These are phyloP conservation scores for Dictyophora rubrovolvata DNA, from an alignment of 768 basidiomycete species.

Conservation along the genomic window DNA sequence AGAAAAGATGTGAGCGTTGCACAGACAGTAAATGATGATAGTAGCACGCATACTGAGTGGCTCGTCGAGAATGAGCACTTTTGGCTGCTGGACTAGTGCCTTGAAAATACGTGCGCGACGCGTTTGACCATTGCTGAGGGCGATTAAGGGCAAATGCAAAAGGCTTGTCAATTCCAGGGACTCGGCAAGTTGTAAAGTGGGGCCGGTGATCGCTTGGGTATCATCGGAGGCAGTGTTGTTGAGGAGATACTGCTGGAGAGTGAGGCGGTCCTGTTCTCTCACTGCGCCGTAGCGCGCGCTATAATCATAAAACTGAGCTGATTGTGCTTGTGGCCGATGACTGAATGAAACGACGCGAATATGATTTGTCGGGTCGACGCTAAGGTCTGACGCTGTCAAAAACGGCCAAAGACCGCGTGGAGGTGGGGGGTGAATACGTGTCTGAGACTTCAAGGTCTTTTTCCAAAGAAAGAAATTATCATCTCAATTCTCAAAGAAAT, in stretches of 20 bases:
- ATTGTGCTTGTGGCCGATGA: constrained; percentile 40
- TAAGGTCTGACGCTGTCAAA: constrained; percentile 29
- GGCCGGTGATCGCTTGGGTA: constrained; percentile 20
- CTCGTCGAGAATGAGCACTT: constrained; percentile 81
- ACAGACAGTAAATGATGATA: background rate
- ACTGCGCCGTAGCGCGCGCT: constrained; percentile 87
- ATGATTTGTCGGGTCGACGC: constrained; percentile 37
- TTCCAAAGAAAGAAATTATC: constrained; percentile 15
- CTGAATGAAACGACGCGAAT: constrained; percentile 59
- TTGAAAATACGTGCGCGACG: constrained; percentile 74
- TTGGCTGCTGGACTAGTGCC: constrained; percentile 59
- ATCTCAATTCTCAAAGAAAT: background rate
- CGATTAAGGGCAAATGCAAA: constrained; percentile 76
- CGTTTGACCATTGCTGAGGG: constrained; percentile 88
- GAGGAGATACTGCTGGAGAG: constrained; percentile 63
- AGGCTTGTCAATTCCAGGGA: constrained; percentile 49
- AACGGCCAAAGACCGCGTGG: constrained; percentile 74
- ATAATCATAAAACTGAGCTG: constrained; percentile 80
- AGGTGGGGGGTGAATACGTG: constrained; percentile 54
- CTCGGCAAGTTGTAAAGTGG: constrained; percentile 44
- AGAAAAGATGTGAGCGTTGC: background rate
- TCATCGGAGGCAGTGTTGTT: constrained; percentile 35
- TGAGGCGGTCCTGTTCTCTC: constrained; percentile 71
- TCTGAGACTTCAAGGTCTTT: constrained; percentile 58
- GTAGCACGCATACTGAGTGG: constrained; percentile 57